Base-by-base conservation (phyloP, 352 stramenopile genomes). In the Saprolegnia parasitica region DNA sequence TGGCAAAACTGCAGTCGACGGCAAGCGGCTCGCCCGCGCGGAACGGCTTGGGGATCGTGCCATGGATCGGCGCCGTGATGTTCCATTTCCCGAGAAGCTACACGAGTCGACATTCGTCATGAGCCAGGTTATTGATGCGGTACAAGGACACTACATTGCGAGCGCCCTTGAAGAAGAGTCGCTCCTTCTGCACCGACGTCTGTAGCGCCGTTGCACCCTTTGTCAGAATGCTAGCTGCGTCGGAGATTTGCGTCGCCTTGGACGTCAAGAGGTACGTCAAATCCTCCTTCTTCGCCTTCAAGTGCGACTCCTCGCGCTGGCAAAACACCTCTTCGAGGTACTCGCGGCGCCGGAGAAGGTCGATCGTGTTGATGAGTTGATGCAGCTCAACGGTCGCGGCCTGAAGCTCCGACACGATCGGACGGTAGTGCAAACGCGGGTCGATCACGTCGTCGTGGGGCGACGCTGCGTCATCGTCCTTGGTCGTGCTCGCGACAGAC, bases 251-350 rank as follows among this genome's bases (percentile, higher is more conserved):
- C 49, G 76, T 72, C 6, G 77, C 65, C 71, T 95, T 95, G 42
- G 81, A 79, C 71, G 91, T 84, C 35, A 95, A 73, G 2, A 95
- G 66, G 46, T 91, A 85, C 61, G 90, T 81, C 18, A 95, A 68
- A 24, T 95, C 87, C 49, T 93, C 85, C 68, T 81, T 83, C 65
- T 89, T 91, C 20, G 82, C 78, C 68, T 89, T 90, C 20, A 84
- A 77, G 13, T 82, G 79, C n/a, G 84, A 93, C 68, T 95, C 91
- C 58, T 95, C 87, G 23, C 87, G 82, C 61, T 91, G 84, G 66
- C 87, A 95, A 56, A 86, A 81, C 81, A 93, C 91, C 42, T 95
- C 87, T 71, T 95, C 85, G 52, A 95, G 65, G 60, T 88, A 95
- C n/a, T 52, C 42, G 13, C 79, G 84, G 56, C 80, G 76, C 5